Evolutionary conservation across 768 basidiomycete species (phyloP).

Genomic region (Termitomyces sp.): DNA sequence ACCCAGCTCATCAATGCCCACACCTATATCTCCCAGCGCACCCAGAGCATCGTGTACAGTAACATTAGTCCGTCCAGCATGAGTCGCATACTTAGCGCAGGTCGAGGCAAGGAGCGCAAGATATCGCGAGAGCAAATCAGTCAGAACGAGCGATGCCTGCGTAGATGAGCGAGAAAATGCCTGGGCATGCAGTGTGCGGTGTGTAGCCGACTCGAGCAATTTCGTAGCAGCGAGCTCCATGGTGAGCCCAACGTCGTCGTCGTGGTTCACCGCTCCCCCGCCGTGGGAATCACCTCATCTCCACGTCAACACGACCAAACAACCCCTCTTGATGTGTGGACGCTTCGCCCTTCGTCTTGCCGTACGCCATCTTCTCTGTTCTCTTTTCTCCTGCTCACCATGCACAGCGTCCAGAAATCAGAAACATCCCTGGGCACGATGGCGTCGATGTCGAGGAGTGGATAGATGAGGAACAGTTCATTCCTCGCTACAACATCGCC

Average conservation of each 20-base stretch:
- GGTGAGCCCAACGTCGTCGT: conserved; percentile 13
- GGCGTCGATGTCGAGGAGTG: conserved; percentile 48
- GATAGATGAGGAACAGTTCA: conserved; percentile 53
- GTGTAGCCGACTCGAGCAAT: conserved; percentile 61
- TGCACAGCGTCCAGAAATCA: conserved; percentile 35
- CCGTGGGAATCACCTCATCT: conserved; percentile 5
- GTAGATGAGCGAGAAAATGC: conserved; percentile 72
- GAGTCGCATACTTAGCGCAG: conserved; percentile 69
- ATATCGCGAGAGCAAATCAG: conserved; percentile 75
- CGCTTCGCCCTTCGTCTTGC: conserved; percentile 51
- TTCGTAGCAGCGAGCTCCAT: conserved; percentile 57
- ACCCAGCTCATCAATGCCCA: conserved; percentile 61
- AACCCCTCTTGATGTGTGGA: conserved; percentile 48
- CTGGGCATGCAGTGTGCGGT: conserved; percentile 72
- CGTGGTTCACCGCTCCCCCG: conserved; percentile 8
- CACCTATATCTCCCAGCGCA: conserved; percentile 73
- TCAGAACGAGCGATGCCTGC: conserved; percentile 64
- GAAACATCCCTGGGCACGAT: conserved; percentile 37
- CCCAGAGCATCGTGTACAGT: conserved; percentile 55
- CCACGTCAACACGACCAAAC: conserved; percentile 8
- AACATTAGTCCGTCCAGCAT: conserved; percentile 61
- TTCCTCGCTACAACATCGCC: conserved; percentile 77
- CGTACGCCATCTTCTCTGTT: conserved; percentile 23
- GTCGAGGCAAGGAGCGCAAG: conserved; percentile 59
- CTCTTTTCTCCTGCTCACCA: background rate